Percentiles rank a stretch among this genome's conserved stretches.
Evolutionary conservation across 345 rosid genomes (phyloP).

Genomic region (Salix brachista): DNA sequence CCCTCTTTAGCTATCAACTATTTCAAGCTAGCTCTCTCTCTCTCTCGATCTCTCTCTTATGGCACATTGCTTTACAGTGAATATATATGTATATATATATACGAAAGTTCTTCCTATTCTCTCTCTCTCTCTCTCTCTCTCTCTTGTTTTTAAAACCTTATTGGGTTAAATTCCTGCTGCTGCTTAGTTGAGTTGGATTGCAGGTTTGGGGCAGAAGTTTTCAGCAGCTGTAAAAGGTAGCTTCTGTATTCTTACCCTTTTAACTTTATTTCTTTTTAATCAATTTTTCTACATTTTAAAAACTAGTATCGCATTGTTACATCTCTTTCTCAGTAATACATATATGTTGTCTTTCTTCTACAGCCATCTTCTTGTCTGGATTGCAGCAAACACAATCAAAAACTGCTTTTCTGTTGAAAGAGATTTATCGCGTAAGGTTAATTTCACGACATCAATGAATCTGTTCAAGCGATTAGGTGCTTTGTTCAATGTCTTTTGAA

Average conservation of each 20-base stretch:
- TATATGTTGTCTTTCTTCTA: neutral
- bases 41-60: neutral
- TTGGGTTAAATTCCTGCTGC: constrained; percentile 40
- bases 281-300: neutral
- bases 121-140: constrained; percentile 23
- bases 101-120: neutral
- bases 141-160: constrained; percentile 34
- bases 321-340: neutral
- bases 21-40: neutral
- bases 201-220: constrained; percentile 43
- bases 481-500: constrained; percentile 7
- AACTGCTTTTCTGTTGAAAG: neutral
- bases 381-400: constrained; percentile 5
- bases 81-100: neutral
- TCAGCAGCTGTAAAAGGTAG: constrained; percentile 46
- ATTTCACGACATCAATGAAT: neutral
- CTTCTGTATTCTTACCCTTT: constrained; percentile 35
- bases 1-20: constrained; percentile 18
- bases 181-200: constrained; percentile 38
- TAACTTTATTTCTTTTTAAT: constrained; percentile 7
- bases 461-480: neutral
- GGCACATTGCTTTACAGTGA: neutral
- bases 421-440: neutral
- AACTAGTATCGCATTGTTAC: neutral
- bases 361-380: constrained; percentile 18